Conservation (phyloP, 2,329 filamentous ascomycete genomes). For the Beauveria brongniartii region DNA sequence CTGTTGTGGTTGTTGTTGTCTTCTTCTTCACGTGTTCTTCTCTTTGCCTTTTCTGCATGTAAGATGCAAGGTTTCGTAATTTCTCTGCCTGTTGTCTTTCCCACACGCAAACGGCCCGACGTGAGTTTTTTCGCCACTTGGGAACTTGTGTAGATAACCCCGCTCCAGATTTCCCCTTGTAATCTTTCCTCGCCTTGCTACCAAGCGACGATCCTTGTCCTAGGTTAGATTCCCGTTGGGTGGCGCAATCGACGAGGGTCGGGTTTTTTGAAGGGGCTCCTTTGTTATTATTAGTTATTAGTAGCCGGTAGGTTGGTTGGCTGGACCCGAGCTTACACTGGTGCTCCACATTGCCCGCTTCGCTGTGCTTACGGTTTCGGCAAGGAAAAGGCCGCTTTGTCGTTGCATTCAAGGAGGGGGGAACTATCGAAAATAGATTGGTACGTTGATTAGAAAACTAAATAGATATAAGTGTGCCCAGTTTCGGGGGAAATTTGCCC, state of each 20-base stretch:
- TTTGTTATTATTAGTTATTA: too few relatives aligned
- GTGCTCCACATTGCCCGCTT: conserved; percentile 1
- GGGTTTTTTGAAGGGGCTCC: not conserved
- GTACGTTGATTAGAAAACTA: not conserved
- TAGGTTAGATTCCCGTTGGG: too few relatives aligned
- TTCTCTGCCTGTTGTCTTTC: too few relatives aligned
- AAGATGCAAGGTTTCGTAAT: too few relatives aligned
- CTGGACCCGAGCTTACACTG: not conserved
- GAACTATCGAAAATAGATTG: not conserved
- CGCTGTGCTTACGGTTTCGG: conserved; percentile 9
- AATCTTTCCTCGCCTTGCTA: too few relatives aligned
- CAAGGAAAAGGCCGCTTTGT: not conserved
- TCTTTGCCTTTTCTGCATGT: not conserved
- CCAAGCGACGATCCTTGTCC: too few relatives aligned
- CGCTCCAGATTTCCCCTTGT: too few relatives aligned
- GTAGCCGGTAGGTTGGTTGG: not conserved
- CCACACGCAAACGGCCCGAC: too few relatives aligned
- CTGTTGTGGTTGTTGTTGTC: not conserved
- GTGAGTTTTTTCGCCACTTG: too few relatives aligned
- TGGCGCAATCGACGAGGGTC: too few relatives aligned
- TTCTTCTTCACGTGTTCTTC: too few relatives aligned
- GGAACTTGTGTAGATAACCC: too few relatives aligned
- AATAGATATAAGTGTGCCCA: not conserved
- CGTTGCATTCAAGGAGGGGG: conserved; percentile 2
- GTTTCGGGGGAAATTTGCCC: not conserved